Evolutionary conservation across 2,329 filamentous ascomycete species (phyloP), one percentile per base, ranked within the genome.

Genomic region (Colletotrichum melonis): DNA sequence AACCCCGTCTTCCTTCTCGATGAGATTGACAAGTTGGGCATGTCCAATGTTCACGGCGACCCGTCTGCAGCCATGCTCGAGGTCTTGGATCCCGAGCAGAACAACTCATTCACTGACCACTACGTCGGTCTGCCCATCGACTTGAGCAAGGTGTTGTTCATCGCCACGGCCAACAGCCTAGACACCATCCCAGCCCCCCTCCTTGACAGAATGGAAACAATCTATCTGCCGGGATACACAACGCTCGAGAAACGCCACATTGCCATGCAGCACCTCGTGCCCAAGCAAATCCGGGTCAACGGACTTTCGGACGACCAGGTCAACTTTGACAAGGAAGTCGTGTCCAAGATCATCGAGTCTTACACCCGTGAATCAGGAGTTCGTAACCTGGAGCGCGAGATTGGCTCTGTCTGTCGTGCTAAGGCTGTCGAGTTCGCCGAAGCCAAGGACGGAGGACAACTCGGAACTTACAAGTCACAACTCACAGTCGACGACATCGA

Each of bases 291-390:
- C 78, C 92, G 92, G 63, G 93, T 94, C 67, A 99, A 99, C 80
- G 97, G 97, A 30, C 90, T 99, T 64, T 87, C 88, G 62, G 87
- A 92, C 30, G 91, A 92, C 59, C 93, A 98, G 78, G 90, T 99
- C 62, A 84, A 88, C 49, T 91, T 99, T 75, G 91, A 90, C 56
- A 92, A 94, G 73, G 93, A 96, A 38, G 95, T 98, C 3, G 90
- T 99, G 69, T 95, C 96, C 82, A 97, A 97, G 82, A 95, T 98
- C 76, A 98, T 98, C 78, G 97, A 97, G 79, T 93, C 93, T 32
- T 99, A 99, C 86, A 99, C 97, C 54, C 95, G 96, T 75, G 97
- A 99, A 84, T 94, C 96, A 65, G 97, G 97, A 54, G 97, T 99
- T 38, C 95, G 97, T 77, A 98, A 97, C 79, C 89, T 99, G 26